Evolutionary conservation across 441 rosid genomes (phyloP).

Genomic region (Adansonia rubrostipa): DNA sequence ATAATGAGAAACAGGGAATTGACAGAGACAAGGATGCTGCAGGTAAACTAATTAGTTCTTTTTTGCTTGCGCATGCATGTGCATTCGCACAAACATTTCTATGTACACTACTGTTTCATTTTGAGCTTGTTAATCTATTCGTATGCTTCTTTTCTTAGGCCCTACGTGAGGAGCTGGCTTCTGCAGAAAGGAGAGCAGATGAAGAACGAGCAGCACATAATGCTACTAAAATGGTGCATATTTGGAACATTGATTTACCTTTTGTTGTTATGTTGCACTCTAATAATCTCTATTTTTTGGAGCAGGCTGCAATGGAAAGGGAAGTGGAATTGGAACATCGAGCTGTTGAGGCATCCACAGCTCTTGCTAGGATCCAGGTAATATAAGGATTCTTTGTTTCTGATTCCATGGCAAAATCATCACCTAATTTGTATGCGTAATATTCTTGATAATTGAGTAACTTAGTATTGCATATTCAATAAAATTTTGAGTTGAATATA

Average conservation of each 20-base stretch:
- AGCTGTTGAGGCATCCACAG: conserved; percentile 91
- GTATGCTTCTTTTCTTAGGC: conserved; percentile 63
- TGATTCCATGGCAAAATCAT: conserved; percentile 21
- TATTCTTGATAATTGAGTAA: conserved; percentile 3
- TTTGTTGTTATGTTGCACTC: conserved; percentile 17
- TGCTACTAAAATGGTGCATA: conserved; percentile 89
- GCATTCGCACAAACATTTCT: background rate
- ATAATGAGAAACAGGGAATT: conserved; percentile 96
- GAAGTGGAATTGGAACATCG: conserved; percentile 95
- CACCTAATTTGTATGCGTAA: background rate
- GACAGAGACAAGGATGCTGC: conserved; percentile 99
- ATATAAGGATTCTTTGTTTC: conserved; percentile 35
- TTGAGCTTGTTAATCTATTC: conserved; percentile 22
- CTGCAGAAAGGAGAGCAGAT: conserved; percentile 91
- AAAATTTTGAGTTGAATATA: background rate
- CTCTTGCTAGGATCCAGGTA: conserved; percentile 96
- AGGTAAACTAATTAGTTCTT: conserved; percentile 54
- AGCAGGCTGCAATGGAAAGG: conserved; percentile 97
- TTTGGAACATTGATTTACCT: conserved; percentile 22
- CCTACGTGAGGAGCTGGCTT: conserved; percentile 90
- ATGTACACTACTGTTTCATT: background rate
- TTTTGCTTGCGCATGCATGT: background rate
- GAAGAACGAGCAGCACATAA: conserved; percentile 91
- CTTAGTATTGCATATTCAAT: conserved; percentile 14
- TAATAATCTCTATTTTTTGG: conserved; percentile 36